Evolutionary conservation across 2,329 filamentous ascomycete genomes (phyloP), one percentile per base, ranked within the genome.

Genomic region (Fusarium sp.): DNA sequence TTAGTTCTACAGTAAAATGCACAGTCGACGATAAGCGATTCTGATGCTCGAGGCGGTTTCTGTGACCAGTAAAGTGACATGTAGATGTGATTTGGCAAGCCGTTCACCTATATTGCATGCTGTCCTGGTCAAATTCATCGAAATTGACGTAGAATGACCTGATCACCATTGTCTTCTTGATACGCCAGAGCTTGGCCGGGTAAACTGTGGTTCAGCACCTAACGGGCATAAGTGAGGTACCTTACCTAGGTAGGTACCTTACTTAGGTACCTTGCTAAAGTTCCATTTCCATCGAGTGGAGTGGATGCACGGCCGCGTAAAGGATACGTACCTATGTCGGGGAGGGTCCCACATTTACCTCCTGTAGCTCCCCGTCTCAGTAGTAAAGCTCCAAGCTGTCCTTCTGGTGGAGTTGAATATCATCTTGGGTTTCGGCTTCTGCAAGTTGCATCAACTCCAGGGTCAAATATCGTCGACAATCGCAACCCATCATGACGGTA

Each of bases 301-400:
- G 39, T 39, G 27, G 57, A 41, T 60, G 58, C 38, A 56, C 31
- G 29, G 48, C 58, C 38, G 38, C 49, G 49, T 37, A 61, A 38
- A 58, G 31, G 59, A 45, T 77, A 78, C 67, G 73, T 78, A 78
- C 69, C 70, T 72, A 55, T 51, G 57, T 72, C 55, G 54, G 57
- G 52, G 42, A 52, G 33, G 57, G 60, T 27, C 39, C 65, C 65
- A 63, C 64, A 49, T 51, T 37, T 31, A 63, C 65, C 66, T 69
- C 66, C 66, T 69, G 61, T 66, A 71, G 60, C 70, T 72, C 39
- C 38, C 59, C 39, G 60, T 55, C 66, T 54, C 63, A 69, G 38
- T 59, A 60, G 61, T 69, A 73, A 83, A 84, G 82, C 82, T 84
- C 82, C 82, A 84, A 84, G 82, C 82, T 84, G 82, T 84, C 83